Base-by-base conservation (phyloP, 116 monocot species). In the Dioscorea cayenensis region DNA sequence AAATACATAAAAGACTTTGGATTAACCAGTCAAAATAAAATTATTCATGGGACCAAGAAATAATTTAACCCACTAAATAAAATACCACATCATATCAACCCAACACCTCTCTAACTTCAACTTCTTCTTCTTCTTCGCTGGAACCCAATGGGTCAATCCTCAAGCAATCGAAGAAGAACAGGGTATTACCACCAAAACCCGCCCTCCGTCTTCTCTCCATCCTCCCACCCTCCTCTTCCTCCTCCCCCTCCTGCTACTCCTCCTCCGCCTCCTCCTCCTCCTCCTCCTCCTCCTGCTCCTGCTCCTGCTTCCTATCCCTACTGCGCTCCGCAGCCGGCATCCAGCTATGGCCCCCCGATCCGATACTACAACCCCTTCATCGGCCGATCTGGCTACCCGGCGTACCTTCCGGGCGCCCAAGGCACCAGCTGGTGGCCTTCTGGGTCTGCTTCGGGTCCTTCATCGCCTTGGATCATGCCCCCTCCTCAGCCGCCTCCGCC, bases 401-500 rank as follows among this genome's bases (percentile, higher is more conserved):
- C 29, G 11, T 8, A 11, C 48, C 10, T 7, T 60, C 60, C 61
- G 4, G 32, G 27, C 27, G 13, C 8, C 6, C 64, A 69, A 14
- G 77, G 69, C 8, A 19, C 14, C 17, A 49, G 52, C 14, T 65
- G 51, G 78, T 69, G 77, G 73, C 43, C 60, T 7, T 29, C 67
- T 6, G 25, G 73, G 23, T 68, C 67, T 23, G 18, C 55, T 10
- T 65, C 50, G 1, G 28, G 21, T 19, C 3, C 62, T 4, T 19
- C 71, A 0, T 36, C 60, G 0, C 51, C n/a, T 17, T 51, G 51
- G 55, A 32, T 52, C 58, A 29, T 13, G 50, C 58, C 70, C 1
- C 32, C n/a, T 16, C 50, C 37, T 0, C 68, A 23, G 18, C 38
- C 21, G 23, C 50, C 52, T 58, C 81, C 84, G 19, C 83, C 79